Conservation (phyloP, 2,329 filamentous ascomycete genomes). For the Escovopsis sp. region DNA sequence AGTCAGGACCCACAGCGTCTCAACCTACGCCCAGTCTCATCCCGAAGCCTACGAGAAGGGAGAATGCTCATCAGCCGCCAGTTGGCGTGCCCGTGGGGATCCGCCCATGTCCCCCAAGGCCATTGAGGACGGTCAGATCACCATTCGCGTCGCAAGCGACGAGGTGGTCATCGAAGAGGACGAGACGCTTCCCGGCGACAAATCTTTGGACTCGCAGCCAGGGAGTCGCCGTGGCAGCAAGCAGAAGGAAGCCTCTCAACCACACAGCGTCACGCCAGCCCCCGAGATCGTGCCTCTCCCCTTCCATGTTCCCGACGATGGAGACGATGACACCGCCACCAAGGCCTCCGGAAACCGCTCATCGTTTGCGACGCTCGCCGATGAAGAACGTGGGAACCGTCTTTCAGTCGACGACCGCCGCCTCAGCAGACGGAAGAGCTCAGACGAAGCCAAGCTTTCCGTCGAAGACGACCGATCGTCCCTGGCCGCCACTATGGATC, state of each 20-base stretch:
- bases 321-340: conserved; percentile 18
- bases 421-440: conserved; percentile 22
- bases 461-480: conserved; percentile 34
- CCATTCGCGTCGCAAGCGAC: conserved; percentile 37
- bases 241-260: conserved; percentile 6
- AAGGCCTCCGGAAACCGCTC: conserved; percentile 36
- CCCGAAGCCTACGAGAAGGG: conserved; percentile 40
- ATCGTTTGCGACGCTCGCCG: conserved; percentile 56
- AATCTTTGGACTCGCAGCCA: conserved; percentile 6
- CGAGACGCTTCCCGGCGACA: conserved; percentile 16
- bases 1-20: conserved; percentile 18
- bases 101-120: conserved; percentile 28
- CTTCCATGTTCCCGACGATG: conserved; percentile 41
- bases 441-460: conserved; percentile 23
- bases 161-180: conserved; percentile 19
- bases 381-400: conserved; percentile 33
- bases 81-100: conserved; percentile 15
- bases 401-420: conserved; percentile 5
- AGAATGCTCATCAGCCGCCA: conserved; percentile 28
- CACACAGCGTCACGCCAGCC: conserved; percentile 19
- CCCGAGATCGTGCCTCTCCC: conserved; percentile 48
- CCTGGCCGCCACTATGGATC: conserved; percentile 43
- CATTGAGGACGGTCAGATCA: conserved; percentile 31
- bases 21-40: conserved; percentile 21
- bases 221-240: not conserved